Conservation (phyloP, 306 rosid species). For the Cyclanthera cordifolia region DNA sequence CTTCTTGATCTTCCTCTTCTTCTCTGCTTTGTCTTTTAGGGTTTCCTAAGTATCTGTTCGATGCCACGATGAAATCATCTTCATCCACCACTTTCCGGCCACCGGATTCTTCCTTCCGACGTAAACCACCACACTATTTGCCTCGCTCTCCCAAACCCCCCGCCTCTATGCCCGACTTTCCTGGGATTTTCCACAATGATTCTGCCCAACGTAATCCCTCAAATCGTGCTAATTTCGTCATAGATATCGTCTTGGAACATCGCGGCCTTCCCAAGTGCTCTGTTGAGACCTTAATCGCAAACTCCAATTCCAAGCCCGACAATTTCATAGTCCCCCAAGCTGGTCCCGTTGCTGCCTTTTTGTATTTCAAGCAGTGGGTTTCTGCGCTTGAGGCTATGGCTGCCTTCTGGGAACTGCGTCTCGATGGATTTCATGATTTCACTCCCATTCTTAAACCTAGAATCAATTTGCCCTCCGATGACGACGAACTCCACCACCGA, state of each 20-base stretch:
- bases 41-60: background rate
- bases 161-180: background rate
- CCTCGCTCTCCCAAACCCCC: background rate
- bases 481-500: slow-evolving; percentile 31
- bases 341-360: slow-evolving; percentile 24
- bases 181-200: background rate
- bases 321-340: background rate
- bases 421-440: slow-evolving; percentile 33
- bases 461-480: slow-evolving; percentile 32
- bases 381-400: slow-evolving; percentile 46
- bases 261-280: slow-evolving; percentile 6
- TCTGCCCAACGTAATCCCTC: background rate
- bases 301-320: slow-evolving; percentile 30
- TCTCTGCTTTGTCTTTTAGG: background rate
- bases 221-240: slow-evolving; percentile 26
- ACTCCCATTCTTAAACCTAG: slow-evolving; percentile 28
- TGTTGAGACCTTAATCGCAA: slow-evolving; percentile 25
- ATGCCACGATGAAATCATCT: slow-evolving; percentile 7
- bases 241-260: slow-evolving; percentile 24
- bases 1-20: background rate
- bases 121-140: background rate
- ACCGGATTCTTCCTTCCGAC: slow-evolving; percentile 4
- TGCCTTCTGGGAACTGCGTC: slow-evolving; percentile 48
- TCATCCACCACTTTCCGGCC: background rate
- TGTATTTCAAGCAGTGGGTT: slow-evolving; percentile 38